A percentile compares a stretch with the other conserved stretches of the same genome.
Conservation (phyloP, 2,329 filamentous ascomycete species). For the Talaromyces sp. region DNA sequence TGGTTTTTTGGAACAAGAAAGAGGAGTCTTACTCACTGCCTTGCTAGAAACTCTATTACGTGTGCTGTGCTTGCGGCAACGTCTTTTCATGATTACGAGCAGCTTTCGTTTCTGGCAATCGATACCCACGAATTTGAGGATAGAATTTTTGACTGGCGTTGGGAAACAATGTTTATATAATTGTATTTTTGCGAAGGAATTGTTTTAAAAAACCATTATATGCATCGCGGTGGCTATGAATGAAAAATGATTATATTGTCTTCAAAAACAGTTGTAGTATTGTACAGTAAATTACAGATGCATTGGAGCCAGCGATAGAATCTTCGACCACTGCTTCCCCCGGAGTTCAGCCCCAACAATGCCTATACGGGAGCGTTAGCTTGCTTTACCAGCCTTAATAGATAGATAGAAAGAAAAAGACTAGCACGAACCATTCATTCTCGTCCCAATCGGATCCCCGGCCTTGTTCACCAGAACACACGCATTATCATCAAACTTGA, state of each 20-base stretch:
- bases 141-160: slow-evolving; percentile 11
- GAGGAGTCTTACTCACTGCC: slow-evolving; percentile 15
- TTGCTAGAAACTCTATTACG: slow-evolving; percentile 78
- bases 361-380: slow-evolving; percentile 43
- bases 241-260: background rate
- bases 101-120: slow-evolving; percentile 17
- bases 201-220: background rate
- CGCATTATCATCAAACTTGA: slow-evolving; percentile 96
- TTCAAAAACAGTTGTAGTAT: slow-evolving; percentile 7
- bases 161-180: background rate
- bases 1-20: background rate
- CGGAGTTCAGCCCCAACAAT: slow-evolving; percentile 86
- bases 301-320: slow-evolving; percentile 87
- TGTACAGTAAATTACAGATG: slow-evolving; percentile 52
- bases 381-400: background rate
- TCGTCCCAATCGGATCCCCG: slow-evolving; percentile 88
- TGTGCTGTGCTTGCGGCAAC: slow-evolving; percentile 89
- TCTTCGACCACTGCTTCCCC: slow-evolving; percentile 96
- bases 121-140: slow-evolving; percentile 24
- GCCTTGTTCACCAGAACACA: slow-evolving; percentile 96
- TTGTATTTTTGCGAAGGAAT: background rate
- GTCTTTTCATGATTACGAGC: slow-evolving; percentile 56
- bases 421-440: slow-evolving; percentile 64
- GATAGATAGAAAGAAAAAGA: background rate
- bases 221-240: background rate